phyloP scores from a whole-genome alignment of 129 eudicot genomes.

The Glebionis coronaria region DNA sequence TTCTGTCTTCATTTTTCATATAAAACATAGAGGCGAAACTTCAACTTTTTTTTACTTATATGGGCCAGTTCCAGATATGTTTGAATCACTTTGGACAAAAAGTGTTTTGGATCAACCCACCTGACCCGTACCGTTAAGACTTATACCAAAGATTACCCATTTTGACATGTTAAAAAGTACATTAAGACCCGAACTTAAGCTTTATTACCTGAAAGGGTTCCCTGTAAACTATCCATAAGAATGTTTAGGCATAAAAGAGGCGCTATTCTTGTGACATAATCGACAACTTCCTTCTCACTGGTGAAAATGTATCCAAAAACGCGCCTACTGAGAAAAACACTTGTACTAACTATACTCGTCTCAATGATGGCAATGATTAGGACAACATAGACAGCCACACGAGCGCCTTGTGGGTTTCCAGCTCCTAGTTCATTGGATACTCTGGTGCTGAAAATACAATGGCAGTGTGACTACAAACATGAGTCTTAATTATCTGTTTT shows the following conservation, averaged over 20 bases:
- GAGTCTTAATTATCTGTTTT: not conserved
- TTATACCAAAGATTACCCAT: not conserved
- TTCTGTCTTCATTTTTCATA: not conserved
- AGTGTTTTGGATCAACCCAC: no score
- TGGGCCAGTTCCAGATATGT: no score
- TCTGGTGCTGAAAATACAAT: conserved; percentile 48
- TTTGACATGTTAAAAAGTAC: not conserved
- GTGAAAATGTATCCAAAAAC: conserved; percentile 69
- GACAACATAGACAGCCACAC: conserved; percentile 48
- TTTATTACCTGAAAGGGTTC: conserved; percentile 56
- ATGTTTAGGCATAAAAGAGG: conserved; percentile 61
- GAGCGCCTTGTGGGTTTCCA: conserved; percentile 59
- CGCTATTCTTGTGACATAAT: conserved; percentile 60
- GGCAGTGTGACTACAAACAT: no score
- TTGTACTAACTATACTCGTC: conserved; percentile 31
- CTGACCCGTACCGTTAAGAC: not conserved
- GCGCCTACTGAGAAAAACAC: conserved; percentile 43
- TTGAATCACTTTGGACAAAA: no score
- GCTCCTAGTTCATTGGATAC: conserved; percentile 73
- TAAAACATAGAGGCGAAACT: not conserved
- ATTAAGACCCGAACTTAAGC: not conserved
- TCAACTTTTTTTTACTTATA: not conserved
- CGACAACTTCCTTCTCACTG: conserved; percentile 68
- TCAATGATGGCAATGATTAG: conserved; percentile 47
- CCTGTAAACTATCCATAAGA: conserved; percentile 58